phyloP scores from a whole-genome alignment of 345 rosid genomes.

The Turritis glabra region DNA sequence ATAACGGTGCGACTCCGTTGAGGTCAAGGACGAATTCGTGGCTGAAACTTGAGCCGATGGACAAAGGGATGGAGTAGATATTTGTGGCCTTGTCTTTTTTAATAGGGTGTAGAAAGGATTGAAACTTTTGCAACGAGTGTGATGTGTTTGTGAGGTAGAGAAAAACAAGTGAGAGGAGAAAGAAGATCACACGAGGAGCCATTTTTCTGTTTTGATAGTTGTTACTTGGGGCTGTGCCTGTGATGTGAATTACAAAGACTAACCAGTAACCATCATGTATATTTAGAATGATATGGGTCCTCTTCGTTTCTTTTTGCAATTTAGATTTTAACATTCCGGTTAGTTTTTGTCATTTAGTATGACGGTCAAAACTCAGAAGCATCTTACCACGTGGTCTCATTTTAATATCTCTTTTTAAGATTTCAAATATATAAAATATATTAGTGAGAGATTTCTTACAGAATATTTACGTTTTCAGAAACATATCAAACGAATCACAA shows the following conservation, averaged over 20 bases:
- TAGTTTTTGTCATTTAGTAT: not conserved
- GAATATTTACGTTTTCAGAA: no score
- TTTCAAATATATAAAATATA: not conserved
- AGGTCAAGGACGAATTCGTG: constrained; percentile 5
- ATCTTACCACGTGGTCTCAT: not conserved
- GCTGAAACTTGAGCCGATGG: not conserved
- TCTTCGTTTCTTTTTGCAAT: not conserved
- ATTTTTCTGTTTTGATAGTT: not conserved
- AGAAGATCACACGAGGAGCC: constrained; percentile 7
- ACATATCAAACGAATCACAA: no score
- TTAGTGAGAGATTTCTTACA: no score
- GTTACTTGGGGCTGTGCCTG: not conserved
- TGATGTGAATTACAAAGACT: not conserved
- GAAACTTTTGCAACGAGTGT: not conserved
- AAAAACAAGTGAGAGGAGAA: not conserved
- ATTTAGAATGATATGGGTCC: not conserved
- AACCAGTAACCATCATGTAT: not conserved
- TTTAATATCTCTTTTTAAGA: not conserved
- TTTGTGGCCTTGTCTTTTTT: not conserved
- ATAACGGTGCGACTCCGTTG: constrained; percentile 1
- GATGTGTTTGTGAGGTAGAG: constrained; percentile 7
- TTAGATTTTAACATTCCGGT: not conserved
- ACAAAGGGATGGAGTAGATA: not conserved
- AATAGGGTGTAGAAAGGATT: not conserved
- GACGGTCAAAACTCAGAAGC: not conserved